phyloP scores from a whole-genome alignment of 1,284 basidiomycete genomes.

The Mycena sp. region DNA sequence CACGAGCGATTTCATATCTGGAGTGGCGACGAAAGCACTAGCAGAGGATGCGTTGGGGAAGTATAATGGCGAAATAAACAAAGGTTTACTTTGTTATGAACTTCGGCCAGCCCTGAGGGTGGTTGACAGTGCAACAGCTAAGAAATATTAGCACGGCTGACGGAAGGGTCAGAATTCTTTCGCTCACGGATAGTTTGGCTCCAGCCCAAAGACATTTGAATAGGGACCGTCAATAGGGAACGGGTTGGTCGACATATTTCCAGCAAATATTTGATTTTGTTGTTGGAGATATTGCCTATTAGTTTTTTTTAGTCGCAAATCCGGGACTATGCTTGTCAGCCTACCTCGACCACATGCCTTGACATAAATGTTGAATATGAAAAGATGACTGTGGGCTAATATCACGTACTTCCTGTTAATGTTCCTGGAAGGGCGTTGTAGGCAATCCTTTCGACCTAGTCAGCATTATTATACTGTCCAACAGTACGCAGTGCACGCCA shows the following conservation, averaged over 20 bases:
- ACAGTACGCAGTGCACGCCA: neutral
- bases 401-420: conserved; percentile 55
- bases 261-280: conserved; percentile 66
- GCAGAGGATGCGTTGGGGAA: neutral
- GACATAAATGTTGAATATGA: neutral
- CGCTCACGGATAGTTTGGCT: conserved; percentile 54
- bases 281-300: conserved; percentile 65
- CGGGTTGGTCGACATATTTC: conserved; percentile 70
- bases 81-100: conserved; percentile 57
- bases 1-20: conserved; percentile 58
- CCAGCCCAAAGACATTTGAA: conserved; percentile 65
- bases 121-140: conserved; percentile 69
- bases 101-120: conserved; percentile 69
- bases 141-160: neutral
- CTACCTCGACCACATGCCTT: conserved; percentile 62
- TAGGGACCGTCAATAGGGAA: conserved; percentile 69
- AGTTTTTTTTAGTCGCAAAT: too few relatives aligned
- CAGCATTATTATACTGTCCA: conserved; percentile 1
- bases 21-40: conserved; percentile 58
- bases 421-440: conserved; percentile 68
- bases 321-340: conserved; percentile 35
- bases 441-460: conserved; percentile 46
- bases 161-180: neutral
- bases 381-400: neutral
- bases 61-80: neutral